Conservation (phyloP, 2,329 filamentous ascomycete genomes). For the Aureobasidium sp. region DNA sequence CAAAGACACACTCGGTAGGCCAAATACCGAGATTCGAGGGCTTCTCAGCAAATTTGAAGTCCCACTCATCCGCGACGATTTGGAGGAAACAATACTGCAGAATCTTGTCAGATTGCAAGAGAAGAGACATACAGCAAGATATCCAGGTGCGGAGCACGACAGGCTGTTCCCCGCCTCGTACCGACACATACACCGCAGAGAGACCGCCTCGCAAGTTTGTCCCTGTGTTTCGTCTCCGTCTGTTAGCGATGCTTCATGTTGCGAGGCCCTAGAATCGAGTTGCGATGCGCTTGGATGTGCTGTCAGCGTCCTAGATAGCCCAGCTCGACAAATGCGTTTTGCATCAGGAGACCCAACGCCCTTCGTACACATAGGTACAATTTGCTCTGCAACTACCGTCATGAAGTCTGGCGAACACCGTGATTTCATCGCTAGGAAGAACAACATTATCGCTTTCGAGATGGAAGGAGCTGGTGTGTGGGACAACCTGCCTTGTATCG, state of each 20-base stretch:
- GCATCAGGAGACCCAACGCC: not conserved
- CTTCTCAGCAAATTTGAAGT: conserved; percentile 16
- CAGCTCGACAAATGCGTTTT: not conserved
- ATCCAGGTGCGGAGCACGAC: conserved; percentile 18
- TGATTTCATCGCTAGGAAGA: not conserved
- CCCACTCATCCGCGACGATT: not conserved
- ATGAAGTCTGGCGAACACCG: conserved; percentile 11
- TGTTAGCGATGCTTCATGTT: not conserved
- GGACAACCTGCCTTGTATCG: conserved; percentile 12
- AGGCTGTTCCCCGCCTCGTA: conserved; percentile 17
- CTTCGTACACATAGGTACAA: conserved; percentile 2
- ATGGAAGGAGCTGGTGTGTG: conserved; percentile 16
- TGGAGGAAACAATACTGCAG: not conserved
- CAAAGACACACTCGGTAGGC: conserved; percentile 16
- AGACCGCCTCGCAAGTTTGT: not conserved
- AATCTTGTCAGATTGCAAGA: not conserved
- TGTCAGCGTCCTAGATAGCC: not conserved
- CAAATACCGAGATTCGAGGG: conserved; percentile 17
- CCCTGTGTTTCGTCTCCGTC: not conserved
- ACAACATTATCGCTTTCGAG: conserved; percentile 13
- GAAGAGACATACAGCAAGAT: not conserved
- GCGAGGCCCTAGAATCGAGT: not conserved
- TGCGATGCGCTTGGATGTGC: not conserved
- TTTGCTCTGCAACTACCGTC: conserved; percentile 1
- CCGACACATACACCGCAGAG: conserved; percentile 19